Evolutionary conservation across 164 flowering plant genomes (phyloP).

Genomic region (Aristolochia californica): DNA sequence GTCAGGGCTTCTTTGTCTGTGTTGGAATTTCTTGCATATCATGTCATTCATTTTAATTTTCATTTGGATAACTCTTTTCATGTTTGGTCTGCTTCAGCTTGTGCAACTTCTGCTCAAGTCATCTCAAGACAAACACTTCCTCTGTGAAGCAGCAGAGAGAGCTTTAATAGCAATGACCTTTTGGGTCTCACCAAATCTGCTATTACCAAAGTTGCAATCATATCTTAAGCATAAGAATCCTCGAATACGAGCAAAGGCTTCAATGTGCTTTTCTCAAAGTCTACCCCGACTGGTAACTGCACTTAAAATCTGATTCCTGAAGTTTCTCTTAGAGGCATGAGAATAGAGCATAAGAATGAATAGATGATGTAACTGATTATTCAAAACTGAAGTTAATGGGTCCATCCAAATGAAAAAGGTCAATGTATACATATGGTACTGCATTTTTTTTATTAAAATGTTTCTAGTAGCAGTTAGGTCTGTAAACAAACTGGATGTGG

Average conservation of each 20-base stretch:
- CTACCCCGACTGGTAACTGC: slow-evolving; percentile 51
- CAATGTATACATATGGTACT: background rate
- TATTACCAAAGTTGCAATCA: slow-evolving; percentile 74
- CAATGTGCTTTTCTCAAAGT: slow-evolving; percentile 64
- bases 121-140: slow-evolving; percentile 89
- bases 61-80: background rate
- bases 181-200: slow-evolving; percentile 47
- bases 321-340: too few relatives aligned
- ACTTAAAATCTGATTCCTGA: too few relatives aligned
- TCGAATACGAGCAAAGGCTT: slow-evolving; percentile 81
- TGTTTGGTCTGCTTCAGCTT: slow-evolving; percentile 38
- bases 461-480: background rate
- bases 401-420: too few relatives aligned
- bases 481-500: too few relatives aligned
- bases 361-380: too few relatives aligned
- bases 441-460: background rate
- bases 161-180: slow-evolving; percentile 68
- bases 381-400: too few relatives aligned
- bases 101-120: slow-evolving; percentile 89
- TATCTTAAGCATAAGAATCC: slow-evolving; percentile 74
- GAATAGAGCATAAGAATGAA: too few relatives aligned
- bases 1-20: background rate
- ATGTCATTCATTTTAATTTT: background rate
- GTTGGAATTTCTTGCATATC: background rate
- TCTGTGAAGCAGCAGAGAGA: slow-evolving; percentile 91